Base-by-base conservation (phyloP, 2,329 filamentous ascomycete species). In the Xylaria sp. region DNA sequence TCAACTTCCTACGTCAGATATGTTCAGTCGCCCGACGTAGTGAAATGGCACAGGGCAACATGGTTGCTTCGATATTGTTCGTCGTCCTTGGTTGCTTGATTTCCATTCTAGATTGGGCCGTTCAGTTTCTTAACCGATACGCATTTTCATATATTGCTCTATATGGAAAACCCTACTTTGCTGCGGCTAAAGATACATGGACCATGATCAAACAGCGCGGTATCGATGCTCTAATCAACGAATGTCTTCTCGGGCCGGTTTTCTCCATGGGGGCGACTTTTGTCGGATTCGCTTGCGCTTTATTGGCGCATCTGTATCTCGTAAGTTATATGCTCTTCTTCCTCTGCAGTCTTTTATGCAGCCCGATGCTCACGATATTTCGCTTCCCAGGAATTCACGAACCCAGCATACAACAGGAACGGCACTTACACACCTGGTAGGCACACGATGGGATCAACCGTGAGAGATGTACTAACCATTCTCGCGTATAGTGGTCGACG, bases 61-160 rank as follows among this genome's bases (percentile, higher is more conserved):
- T 93, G 0, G 66, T 94, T 1, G 73, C 80, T 15, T 81, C 78
- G 27, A 87, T 92, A 60, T 75, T 92, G 31, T 92, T 93, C 77
- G 96, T 93, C 77, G 77, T 93, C 55, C 80, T 97, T 0, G 87
- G 90, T 13, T 97, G 93, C 77, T 76, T 97, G 53, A 89, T 97
- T 63, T 82, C 86, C 2, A 75, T 97, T 1, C 81, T 97, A 1
- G 88, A 97, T 72, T 97, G 95, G 94, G 90, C 90, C 0, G 88
- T 96, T 0, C 85, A 93, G 70, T 96, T 97, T 75, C 85, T 97
- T 80, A 98, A 98, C 80, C 89, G 93, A 73, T 97, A 96, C 73
- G 94, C 94, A 0, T 97, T 96, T 79, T 94, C 90, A 33, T 93
- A 97, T 76, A 97, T 98, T 75, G 94, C 95, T 0, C 84, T 97